A percentile compares a stretch with the other conserved stretches of the same genome.
Conservation (phyloP, 2,329 filamentous ascomycete species). For the Leptographium lundbergii region DNA sequence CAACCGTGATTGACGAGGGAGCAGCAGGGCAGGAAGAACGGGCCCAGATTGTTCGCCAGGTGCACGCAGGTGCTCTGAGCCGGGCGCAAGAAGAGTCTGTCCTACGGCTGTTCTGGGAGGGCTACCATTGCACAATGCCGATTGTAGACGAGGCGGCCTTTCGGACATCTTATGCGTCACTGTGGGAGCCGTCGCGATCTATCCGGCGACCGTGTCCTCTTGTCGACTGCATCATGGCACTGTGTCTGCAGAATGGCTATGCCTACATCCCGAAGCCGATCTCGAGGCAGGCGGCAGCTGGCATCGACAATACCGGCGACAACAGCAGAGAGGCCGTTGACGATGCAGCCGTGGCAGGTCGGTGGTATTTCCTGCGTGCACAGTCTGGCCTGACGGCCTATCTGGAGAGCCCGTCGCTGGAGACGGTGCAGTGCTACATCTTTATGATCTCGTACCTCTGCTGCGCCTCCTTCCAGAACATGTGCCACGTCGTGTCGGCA, state of each 20-base stretch:
- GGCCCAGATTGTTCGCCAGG: background rate
- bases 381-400: constrained; percentile 29
- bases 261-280: constrained; percentile 14
- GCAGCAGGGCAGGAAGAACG: background rate
- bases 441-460: constrained; percentile 32
- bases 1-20: background rate
- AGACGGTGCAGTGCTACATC: constrained; percentile 35
- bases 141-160: constrained; percentile 27
- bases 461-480: constrained; percentile 35
- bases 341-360: constrained; percentile 29
- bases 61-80: background rate
- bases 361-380: constrained; percentile 32
- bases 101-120: constrained; percentile 27
- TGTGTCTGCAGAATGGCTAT: constrained; percentile 36
- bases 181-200: constrained; percentile 20
- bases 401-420: constrained; percentile 32
- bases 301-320: background rate
- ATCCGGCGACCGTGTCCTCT: constrained; percentile 29
- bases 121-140: constrained; percentile 23
- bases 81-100: constrained; percentile 27
- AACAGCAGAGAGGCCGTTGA: background rate
- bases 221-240: constrained; percentile 37
- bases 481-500: constrained; percentile 26
- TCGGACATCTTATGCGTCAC: constrained; percentile 23
- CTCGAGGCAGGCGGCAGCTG: background rate